Evolutionary conservation across 495 filamentous ascomycete genomes (phyloP), one percentile per base, ranked within the genome.

Genomic region (Neurospora sp.): DNA sequence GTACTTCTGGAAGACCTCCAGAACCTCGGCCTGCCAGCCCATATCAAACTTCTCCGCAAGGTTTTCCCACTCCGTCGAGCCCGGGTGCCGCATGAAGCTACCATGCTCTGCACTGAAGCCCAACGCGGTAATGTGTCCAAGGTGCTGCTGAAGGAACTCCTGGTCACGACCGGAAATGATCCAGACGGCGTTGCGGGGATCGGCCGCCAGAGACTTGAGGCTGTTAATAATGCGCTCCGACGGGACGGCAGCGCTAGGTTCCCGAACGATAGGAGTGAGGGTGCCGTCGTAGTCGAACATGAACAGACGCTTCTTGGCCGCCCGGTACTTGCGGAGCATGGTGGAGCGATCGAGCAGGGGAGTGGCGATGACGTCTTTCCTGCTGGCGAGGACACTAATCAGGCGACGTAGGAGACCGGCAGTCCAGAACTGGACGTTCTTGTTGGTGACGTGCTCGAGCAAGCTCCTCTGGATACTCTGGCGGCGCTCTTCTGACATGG

Each of bases 251-350:
- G 92, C 89, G 73, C 89, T 87, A 1, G 96, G 96, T 74, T 98
- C 93, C 71, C 90, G 89, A 37, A 98, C 94, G 75, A 99, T 98
- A 1, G 94, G 93, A 0, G 96, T 97, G n/a, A 99, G 88, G 0
- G 96, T 99, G 68, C 96, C 96, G 80, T 99, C 96, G 78, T 98
- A 99, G 84, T 99, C 96, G 76, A 98, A 97, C 91, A 99, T 94
- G 81, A 98, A 96, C 3, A 99, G 83, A 39, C 95, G 89, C 81
- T 90, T 90, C 53, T 81, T 81, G 20, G 93, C 88, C 65, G 87
- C 84, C 73, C 89, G 87, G 78, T 96, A 97, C 73, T 89, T 89
- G 70, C 84, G 86, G 47, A 95, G 81, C 71, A 97, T 79, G 75
- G 87, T 83, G 18, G 88, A 83, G 27, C 88, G 88, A 81, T 98